These are phyloP conservation scores for Diddensiella caesifluorescens DNA, from an alignment of 805 yeast genomes.

Conservation along the genomic window DNA sequence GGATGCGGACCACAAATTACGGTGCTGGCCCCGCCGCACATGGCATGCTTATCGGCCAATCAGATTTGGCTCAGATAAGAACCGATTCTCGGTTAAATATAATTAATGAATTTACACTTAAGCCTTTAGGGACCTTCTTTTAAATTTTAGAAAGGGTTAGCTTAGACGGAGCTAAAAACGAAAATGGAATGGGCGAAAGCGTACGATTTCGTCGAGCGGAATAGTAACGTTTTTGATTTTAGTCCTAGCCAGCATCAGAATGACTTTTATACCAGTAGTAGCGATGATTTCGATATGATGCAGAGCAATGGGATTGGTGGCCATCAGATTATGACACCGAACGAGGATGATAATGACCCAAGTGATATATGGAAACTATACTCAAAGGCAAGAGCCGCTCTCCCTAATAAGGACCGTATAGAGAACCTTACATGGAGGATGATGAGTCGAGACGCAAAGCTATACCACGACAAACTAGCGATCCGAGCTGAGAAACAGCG, in stretches of 20 bases:
- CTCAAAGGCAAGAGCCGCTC: slow-evolving; percentile 61
- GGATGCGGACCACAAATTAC: too few relatives aligned
- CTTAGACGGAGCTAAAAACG: too few relatives aligned
- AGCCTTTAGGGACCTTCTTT: too few relatives aligned
- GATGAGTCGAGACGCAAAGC: slow-evolving; percentile 39
- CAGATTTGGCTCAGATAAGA: too few relatives aligned
- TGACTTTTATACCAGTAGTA: background rate
- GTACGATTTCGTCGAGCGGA: background rate
- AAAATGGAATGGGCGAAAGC: slow-evolving; percentile 3
- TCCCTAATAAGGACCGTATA: slow-evolving; percentile 73
- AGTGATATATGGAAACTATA: slow-evolving; percentile 72
- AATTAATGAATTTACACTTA: too few relatives aligned
- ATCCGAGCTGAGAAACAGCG: too few relatives aligned
- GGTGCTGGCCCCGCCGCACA: too few relatives aligned
- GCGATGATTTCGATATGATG: too few relatives aligned
- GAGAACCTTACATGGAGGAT: slow-evolving; percentile 85
- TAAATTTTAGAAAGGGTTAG: too few relatives aligned
- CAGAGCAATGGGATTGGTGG: background rate
- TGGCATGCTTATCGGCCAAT: too few relatives aligned
- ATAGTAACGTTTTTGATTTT: background rate
- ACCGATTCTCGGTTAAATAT: too few relatives aligned
- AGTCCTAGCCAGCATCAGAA: background rate
- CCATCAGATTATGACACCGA: background rate
- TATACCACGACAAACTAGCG: too few relatives aligned
- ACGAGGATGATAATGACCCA: background rate